Percentiles rank a stretch among this genome's conserved stretches.
Conservation (phyloP, 2,329 filamentous ascomycete genomes). For the Monosporascus sp. region DNA sequence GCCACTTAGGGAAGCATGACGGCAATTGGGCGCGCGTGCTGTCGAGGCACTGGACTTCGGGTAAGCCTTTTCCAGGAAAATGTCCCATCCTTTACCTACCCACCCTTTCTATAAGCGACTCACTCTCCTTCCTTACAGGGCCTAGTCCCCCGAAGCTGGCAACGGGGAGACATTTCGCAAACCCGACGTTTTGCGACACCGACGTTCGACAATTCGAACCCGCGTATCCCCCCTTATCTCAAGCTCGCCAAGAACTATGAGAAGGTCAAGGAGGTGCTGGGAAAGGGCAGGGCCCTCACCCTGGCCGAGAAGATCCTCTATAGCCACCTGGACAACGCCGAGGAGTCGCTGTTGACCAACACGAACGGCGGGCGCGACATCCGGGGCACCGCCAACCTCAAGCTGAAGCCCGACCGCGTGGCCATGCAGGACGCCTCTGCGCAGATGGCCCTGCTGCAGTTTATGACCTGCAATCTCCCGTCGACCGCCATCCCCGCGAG, state of each 20-base stretch:
- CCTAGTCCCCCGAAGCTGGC: constrained; percentile 17
- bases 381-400: constrained; percentile 84
- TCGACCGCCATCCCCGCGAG: constrained; percentile 90
- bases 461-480: constrained; percentile 93
- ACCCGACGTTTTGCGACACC: constrained; percentile 29
- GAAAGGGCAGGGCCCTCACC: constrained; percentile 57
- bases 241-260: constrained; percentile 59
- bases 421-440: constrained; percentile 99
- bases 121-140: constrained; percentile 15
- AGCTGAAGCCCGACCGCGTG: constrained; percentile 94
- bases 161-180: constrained; percentile 13
- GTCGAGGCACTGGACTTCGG: constrained; percentile 24
- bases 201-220: constrained; percentile 25
- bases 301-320: constrained; percentile 98
- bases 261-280: constrained; percentile 55
- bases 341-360: constrained; percentile 77
- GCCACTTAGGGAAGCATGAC: constrained; percentile 27
- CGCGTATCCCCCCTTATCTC: constrained; percentile 63
- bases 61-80: constrained; percentile 12
- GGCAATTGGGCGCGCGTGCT: constrained; percentile 26
- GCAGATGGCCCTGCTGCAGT: constrained; percentile 96
- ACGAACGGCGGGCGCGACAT: constrained; percentile 82
- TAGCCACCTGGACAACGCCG: constrained; percentile 83
- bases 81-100: neutral
- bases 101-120: neutral